Conservation (phyloP, 2,329 filamentous ascomycete species). For the Albifimbria verrucaria region DNA sequence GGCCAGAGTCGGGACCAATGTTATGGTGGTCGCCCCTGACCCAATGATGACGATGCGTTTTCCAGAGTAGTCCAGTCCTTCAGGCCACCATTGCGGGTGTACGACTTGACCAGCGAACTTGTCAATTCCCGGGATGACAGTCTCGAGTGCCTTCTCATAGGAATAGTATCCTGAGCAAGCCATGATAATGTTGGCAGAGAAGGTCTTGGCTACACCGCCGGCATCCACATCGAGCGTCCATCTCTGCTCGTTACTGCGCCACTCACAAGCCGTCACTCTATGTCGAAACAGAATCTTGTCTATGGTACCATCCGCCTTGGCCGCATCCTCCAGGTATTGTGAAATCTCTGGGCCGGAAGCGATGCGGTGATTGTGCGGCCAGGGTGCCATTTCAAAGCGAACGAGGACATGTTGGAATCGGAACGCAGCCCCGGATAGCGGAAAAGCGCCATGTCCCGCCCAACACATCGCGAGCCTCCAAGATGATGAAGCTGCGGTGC, state of each 20-base stretch:
- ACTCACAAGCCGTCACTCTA: constrained; percentile 45
- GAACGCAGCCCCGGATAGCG: constrained; percentile 71
- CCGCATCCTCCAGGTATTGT: constrained; percentile 52
- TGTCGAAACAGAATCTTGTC: constrained; percentile 51
- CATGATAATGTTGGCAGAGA: constrained; percentile 54
- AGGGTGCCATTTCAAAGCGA: constrained; percentile 71
- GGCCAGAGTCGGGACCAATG: constrained; percentile 68
- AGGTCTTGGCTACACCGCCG: constrained; percentile 16
- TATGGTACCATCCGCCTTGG: constrained; percentile 47
- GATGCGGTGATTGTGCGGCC: constrained; percentile 53
- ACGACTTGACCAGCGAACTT: constrained; percentile 62
- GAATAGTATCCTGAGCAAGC: constrained; percentile 68
- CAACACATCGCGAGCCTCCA: constrained; percentile 63
- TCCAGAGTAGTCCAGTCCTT: constrained; percentile 59
- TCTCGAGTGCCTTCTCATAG: constrained; percentile 60
- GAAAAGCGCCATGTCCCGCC: constrained; percentile 80
- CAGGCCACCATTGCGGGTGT: constrained; percentile 76
- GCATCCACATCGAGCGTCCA: constrained; percentile 50
- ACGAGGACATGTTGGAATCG: constrained; percentile 59
- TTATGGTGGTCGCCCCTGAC: constrained; percentile 76
- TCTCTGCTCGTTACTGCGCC: constrained; percentile 51
- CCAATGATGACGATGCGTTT: constrained; percentile 73
- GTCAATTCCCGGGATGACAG: constrained; percentile 63
- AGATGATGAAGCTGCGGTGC: constrained; percentile 55
- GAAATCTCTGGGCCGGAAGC: constrained; percentile 49